These are phyloP conservation scores for Lichtheimia hyalospora DNA, from an alignment of 371 early-diverging fungal genomes.

Conservation along the genomic window DNA sequence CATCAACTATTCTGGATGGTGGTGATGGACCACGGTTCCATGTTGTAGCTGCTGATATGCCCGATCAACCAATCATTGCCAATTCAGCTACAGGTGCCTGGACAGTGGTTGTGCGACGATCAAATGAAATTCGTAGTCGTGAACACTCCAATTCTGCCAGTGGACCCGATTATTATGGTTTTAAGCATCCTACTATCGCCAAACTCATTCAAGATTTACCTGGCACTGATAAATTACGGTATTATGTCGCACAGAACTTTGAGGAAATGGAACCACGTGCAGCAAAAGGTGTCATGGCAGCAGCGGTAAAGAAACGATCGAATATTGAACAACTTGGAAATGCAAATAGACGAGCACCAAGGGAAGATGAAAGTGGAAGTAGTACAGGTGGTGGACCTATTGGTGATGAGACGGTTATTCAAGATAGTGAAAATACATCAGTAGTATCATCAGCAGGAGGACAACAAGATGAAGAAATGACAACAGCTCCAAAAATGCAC, in stretches of 20 bases:
- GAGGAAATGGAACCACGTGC: conserved; percentile 57
- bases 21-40: conserved; percentile 75
- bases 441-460: not conserved
- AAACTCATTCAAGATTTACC: conserved; percentile 90
- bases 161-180: conserved; percentile 92
- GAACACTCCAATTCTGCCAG: conserved; percentile 81
- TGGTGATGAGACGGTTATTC: too few relatives aligned
- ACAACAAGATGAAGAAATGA: not conserved
- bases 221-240: conserved; percentile 63
- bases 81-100: conserved; percentile 89
- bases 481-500: not conserved
- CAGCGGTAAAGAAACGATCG: conserved; percentile 47
- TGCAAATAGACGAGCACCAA: conserved; percentile 32
- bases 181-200: conserved; percentile 86
- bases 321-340: conserved; percentile 46
- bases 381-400: too few relatives aligned
- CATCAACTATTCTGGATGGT: conserved; percentile 78
- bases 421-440: too few relatives aligned
- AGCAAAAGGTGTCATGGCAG: conserved; percentile 50
- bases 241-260: conserved; percentile 73
- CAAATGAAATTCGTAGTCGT: conserved; percentile 75
- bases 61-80: conserved; percentile 64
- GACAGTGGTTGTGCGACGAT: conserved; percentile 79
- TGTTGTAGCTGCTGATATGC: conserved; percentile 74
- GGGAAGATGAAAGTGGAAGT: conserved; percentile 10